Conservation (phyloP, 2,329 filamentous ascomycete genomes). For the Metarhizium rileyi region DNA sequence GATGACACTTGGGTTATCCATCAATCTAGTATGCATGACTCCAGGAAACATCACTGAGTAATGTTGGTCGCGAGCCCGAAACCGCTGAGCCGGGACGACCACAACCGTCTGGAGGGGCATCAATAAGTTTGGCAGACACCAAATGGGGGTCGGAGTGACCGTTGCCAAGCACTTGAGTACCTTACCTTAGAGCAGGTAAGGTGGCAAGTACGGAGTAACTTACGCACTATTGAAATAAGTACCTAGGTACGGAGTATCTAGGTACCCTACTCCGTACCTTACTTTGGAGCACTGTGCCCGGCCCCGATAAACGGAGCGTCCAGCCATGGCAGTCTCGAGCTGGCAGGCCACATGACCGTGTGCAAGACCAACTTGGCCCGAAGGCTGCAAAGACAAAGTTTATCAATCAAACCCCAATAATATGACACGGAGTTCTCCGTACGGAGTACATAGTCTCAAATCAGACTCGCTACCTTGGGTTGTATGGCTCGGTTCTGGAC, state of each 20-base stretch:
- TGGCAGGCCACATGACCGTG: neutral
- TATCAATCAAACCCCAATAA: too few species aligned
- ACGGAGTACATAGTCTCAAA: neutral
- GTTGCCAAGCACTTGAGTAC: too few species aligned
- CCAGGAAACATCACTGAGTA: neutral
- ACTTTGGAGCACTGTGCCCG: too few species aligned
- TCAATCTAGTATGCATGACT: neutral
- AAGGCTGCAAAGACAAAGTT: neutral
- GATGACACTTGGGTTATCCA: neutral
- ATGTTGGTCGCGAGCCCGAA: neutral
- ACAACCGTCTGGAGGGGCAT: too few species aligned
- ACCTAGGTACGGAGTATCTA: too few species aligned
- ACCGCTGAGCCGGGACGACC: neutral
- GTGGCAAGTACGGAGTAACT: too few species aligned
- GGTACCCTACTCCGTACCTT: neutral
- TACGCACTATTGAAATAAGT: too few species aligned
- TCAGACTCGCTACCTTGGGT: too few species aligned
- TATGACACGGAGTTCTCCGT: too few species aligned
- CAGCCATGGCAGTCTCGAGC: neutral
- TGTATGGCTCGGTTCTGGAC: too few species aligned
- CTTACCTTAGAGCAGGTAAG: too few species aligned
- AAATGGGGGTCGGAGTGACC: too few species aligned
- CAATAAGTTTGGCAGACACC: neutral
- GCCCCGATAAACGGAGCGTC: neutral
- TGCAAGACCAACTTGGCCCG: neutral